A percentile compares a stretch with the other conserved stretches of the same genome.
Evolutionary conservation across 768 basidiomycete genomes (phyloP).

Genomic region (Pulveroboletus ravenelii): DNA sequence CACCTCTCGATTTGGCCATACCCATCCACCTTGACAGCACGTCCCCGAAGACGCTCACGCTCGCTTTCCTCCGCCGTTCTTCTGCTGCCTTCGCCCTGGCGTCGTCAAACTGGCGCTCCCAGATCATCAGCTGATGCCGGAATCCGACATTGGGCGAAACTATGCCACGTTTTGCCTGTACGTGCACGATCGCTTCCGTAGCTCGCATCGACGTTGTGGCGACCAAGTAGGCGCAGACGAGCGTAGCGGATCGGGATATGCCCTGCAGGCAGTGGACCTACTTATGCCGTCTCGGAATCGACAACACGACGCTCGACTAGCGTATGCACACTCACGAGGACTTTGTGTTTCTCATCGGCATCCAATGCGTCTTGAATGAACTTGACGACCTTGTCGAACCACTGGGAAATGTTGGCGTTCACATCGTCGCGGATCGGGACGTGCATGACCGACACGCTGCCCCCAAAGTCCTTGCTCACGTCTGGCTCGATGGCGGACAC

Average conservation of each 20-base stretch:
- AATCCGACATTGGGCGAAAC: constrained; percentile 68
- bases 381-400: constrained; percentile 46
- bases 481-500: constrained; percentile 57
- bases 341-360: constrained; percentile 39
- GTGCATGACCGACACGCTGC: constrained; percentile 44
- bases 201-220: constrained; percentile 48
- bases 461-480: constrained; percentile 19
- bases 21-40: constrained; percentile 18
- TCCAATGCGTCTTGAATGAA: constrained; percentile 50
- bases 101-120: constrained; percentile 30
- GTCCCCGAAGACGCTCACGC: constrained; percentile 1
- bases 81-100: constrained; percentile 16
- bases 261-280: constrained; percentile 79
- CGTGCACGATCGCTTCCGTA: constrained; percentile 49
- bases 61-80: constrained; percentile 14
- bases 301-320: neutral
- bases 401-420: constrained; percentile 38
- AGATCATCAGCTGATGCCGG: constrained; percentile 47
- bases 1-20: neutral
- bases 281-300: neutral
- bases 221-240: constrained; percentile 69
- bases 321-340: constrained; percentile 40
- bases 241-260: constrained; percentile 69
- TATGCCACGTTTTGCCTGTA: constrained; percentile 53
- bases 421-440: constrained; percentile 44